A percentile compares a stretch with the other conserved stretches of the same genome.
Conservation (phyloP, 2,329 filamentous ascomycete species). For the Exophiala aquamarina region DNA sequence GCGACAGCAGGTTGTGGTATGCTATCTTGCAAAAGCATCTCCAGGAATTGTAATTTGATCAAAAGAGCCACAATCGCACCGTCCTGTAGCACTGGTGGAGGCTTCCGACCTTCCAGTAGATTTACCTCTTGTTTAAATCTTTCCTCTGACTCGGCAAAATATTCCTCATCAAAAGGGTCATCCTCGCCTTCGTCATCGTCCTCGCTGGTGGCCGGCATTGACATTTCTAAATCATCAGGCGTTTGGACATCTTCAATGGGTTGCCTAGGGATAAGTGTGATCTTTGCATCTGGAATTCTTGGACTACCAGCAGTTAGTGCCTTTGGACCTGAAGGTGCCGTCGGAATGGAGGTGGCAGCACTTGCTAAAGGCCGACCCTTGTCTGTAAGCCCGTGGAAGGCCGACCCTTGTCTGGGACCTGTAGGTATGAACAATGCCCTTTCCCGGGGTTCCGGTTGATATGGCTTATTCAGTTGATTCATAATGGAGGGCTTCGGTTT, state of each 20-base stretch:
- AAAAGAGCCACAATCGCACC: constrained; percentile 41
- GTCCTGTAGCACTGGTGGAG: constrained; percentile 43
- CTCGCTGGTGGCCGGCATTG: constrained; percentile 35
- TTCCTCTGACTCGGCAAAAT: constrained; percentile 45
- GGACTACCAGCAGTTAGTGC: constrained; percentile 17
- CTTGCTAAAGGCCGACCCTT: constrained; percentile 11
- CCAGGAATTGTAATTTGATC: constrained; percentile 45
- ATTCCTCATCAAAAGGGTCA: constrained; percentile 45
- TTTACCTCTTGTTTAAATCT: constrained; percentile 47
- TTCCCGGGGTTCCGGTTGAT: constrained; percentile 16
- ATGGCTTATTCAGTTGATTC: constrained; percentile 22
- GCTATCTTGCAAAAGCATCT: constrained; percentile 40
- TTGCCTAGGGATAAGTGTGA: constrained; percentile 10
- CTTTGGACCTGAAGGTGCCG: constrained; percentile 18
- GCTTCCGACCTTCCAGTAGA: constrained; percentile 42
- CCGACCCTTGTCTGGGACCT: constrained; percentile 17
- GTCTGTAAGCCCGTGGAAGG: constrained; percentile 12
- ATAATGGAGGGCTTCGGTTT: constrained; percentile 27
- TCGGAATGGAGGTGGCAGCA: constrained; percentile 7
- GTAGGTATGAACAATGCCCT: constrained; percentile 15
- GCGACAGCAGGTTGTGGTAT: constrained; percentile 30
- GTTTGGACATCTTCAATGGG: constrained; percentile 6
- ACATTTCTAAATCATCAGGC: constrained; percentile 27
- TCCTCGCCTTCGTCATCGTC: constrained; percentile 46
- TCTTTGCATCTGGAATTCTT: constrained; percentile 16